Percentiles rank a stretch among this genome's conserved stretches.
Conservation (phyloP, 2,329 filamentous ascomycete genomes). For the Thelonectria discophora region DNA sequence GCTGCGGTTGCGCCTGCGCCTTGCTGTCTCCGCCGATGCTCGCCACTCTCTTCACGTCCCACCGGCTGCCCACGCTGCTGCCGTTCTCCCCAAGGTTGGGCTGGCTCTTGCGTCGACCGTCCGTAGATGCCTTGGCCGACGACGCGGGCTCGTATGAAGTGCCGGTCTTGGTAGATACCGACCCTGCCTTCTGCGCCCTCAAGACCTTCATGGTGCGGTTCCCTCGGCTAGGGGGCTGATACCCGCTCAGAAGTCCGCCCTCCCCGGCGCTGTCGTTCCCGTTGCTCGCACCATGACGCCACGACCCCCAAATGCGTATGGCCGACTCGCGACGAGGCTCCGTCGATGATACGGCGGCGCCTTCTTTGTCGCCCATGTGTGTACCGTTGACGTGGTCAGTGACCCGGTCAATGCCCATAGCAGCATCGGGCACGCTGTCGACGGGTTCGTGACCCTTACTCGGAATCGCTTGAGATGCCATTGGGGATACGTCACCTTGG, state of each 20-base stretch:
- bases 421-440: slow-evolving; percentile 53
- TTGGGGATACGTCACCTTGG: slow-evolving; percentile 48
- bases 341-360: slow-evolving; percentile 32
- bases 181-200: slow-evolving; percentile 75
- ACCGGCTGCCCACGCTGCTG: slow-evolving; percentile 49
- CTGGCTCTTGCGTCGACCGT: slow-evolving; percentile 65
- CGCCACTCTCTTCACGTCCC: slow-evolving; percentile 63
- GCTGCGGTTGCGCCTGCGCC: slow-evolving; percentile 41
- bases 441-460: slow-evolving; percentile 48
- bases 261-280: slow-evolving; percentile 65
- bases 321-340: slow-evolving; percentile 57
- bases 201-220: slow-evolving; percentile 88
- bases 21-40: slow-evolving; percentile 54
- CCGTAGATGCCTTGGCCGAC: slow-evolving; percentile 55
- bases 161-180: slow-evolving; percentile 61
- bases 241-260: slow-evolving; percentile 66
- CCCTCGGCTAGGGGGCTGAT: slow-evolving; percentile 71
- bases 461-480: slow-evolving; percentile 46
- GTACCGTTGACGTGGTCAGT: slow-evolving; percentile 34
- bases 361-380: slow-evolving; percentile 42
- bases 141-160: slow-evolving; percentile 62
- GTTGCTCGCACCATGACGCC: slow-evolving; percentile 67
- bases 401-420: slow-evolving; percentile 54
- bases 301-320: slow-evolving; percentile 74
- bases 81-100: slow-evolving; percentile 46